Percentiles rank a stretch among this genome's conserved stretches.
These are phyloP conservation scores for Fusarium sp. DNA, from an alignment of 2,329 filamentous ascomycete genomes.

Conservation along the genomic window DNA sequence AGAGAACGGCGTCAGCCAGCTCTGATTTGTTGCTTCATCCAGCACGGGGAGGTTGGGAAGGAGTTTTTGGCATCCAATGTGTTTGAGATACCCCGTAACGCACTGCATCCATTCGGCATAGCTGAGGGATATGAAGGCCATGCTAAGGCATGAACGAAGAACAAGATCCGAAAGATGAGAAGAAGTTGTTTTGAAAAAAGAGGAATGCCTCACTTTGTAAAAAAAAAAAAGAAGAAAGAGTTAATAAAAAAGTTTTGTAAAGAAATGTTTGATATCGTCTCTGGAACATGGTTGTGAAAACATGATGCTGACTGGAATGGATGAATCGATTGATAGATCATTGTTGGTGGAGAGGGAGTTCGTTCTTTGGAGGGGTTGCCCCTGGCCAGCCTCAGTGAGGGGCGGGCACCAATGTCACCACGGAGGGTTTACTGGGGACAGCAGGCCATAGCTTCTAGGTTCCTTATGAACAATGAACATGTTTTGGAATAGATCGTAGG, in stretches of 20 bases:
- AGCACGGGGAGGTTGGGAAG: constrained; percentile 36
- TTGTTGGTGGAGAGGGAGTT: background rate
- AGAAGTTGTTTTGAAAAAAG: constrained; percentile 19
- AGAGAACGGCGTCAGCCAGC: constrained; percentile 7
- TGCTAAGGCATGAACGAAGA: constrained; percentile 20
- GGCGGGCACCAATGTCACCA: background rate
- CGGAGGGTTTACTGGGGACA: background rate
- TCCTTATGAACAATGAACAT: background rate
- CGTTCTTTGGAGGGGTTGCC: background rate
- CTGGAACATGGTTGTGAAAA: background rate
- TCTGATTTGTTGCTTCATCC: constrained; percentile 29
- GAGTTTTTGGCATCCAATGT: constrained; percentile 26
- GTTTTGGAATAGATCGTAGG: background rate
- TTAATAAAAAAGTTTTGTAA: constrained; percentile 36
- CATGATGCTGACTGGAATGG: background rate
- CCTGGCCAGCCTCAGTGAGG: background rate
- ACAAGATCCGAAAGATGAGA: constrained; percentile 24
- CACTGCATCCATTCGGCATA: constrained; percentile 13
- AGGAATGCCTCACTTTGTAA: constrained; percentile 7
- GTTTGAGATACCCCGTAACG: constrained; percentile 41
- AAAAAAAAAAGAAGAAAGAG: constrained; percentile 14
- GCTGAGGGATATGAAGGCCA: constrained; percentile 22
- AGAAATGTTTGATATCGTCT: background rate
- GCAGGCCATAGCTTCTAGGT: background rate
- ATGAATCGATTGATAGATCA: background rate